Base-by-base conservation (phyloP, 208 protist genomes). In the Leishmania lainsoni region DNA sequence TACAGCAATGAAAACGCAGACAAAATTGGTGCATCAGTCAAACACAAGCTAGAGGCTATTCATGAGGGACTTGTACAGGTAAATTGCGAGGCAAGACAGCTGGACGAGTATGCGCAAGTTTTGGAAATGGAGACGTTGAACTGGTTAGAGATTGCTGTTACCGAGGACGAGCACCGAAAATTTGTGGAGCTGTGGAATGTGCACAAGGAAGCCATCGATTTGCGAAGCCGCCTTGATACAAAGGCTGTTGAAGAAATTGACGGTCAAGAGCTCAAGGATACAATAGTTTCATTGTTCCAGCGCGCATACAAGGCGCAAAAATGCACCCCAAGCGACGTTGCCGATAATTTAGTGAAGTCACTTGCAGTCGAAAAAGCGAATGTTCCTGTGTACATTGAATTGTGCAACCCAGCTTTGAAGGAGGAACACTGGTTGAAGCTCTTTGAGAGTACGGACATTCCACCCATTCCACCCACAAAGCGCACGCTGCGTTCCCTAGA, bases 331-430 rank as follows among this genome's bases (percentile, higher is more conserved):
- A 85, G 95, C 49, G 86, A 86, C 69, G 88, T 93, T 35, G 87
- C 93, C n/a, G 84, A 90, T 9, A 71, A 86, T n/a, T 86, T 93
- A 32, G 89, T 95, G 49, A 88, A 92, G 49, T 88, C 86, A n/a
- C 79, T 94, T 26, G 87, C 85, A 17, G 89, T 93, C 42, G 92
- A 97, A 81, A 95, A 98, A 68, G 83, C 89, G 32, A 89, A 94
- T 83, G 74, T 94, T 3, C 86, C 86, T 26, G 85, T 92, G 8
- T 94, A 93, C 85, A 89, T 91, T 8, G 85, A 94, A 49, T 84
- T 97, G 45, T 98, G 96, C 91, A 95, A 96, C 81, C 85, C 92
- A 22, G 96, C 99, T 9, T 91, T 98, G 45, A 93, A 96, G 75
- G 82, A 92, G 48, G 74, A 93, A 20, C 87, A 97, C 66, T 97